Conservation (phyloP, 495 filamentous ascomycete genomes). For the Cladorrhinum samala region DNA sequence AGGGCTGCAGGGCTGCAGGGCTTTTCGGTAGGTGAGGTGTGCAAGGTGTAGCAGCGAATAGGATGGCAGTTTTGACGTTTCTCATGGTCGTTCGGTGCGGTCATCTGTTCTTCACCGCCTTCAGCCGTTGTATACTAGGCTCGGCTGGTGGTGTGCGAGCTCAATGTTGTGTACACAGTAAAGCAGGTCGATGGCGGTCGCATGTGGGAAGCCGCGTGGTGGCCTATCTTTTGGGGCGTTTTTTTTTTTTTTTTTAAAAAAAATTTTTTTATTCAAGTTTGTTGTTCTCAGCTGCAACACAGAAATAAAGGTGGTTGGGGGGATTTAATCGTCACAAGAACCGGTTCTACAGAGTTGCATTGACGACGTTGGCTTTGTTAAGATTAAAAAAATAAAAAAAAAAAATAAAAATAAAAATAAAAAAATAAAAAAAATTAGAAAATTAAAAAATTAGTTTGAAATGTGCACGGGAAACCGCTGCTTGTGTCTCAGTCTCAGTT, state of each 20-base stretch:
- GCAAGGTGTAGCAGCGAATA: not conserved
- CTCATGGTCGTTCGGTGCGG: too few relatives aligned
- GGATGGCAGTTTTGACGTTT: too few relatives aligned
- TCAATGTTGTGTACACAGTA: too few relatives aligned
- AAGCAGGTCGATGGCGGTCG: too few relatives aligned
- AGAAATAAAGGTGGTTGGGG: not conserved
- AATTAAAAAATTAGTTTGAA: slow-evolving; percentile 4
- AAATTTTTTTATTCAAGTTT: slow-evolving; percentile 12
- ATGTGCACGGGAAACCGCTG: slow-evolving; percentile 1
- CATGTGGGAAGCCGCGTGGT: slow-evolving; percentile 21
- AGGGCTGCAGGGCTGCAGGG: not conserved
- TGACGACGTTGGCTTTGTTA: too few relatives aligned
- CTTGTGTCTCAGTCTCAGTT: slow-evolving; percentile 6
- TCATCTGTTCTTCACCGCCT: too few relatives aligned
- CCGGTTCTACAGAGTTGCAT: not conserved
- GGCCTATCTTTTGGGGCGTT: not conserved
- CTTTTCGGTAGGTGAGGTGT: not conserved
- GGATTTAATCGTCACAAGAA: not conserved
- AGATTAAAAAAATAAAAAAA: not conserved
- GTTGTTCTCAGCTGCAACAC: not conserved
- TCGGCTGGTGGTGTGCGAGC: too few relatives aligned
- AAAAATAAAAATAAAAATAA: not conserved
- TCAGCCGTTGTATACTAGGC: too few relatives aligned
- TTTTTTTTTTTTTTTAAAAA: not conserved
- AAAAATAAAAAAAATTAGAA: not conserved